Percentiles rank a stretch among this genome's conserved stretches.
Evolutionary conservation across 2,329 filamentous ascomycete species (phyloP).

Genomic region (Zymoseptoria pseudotritici): DNA sequence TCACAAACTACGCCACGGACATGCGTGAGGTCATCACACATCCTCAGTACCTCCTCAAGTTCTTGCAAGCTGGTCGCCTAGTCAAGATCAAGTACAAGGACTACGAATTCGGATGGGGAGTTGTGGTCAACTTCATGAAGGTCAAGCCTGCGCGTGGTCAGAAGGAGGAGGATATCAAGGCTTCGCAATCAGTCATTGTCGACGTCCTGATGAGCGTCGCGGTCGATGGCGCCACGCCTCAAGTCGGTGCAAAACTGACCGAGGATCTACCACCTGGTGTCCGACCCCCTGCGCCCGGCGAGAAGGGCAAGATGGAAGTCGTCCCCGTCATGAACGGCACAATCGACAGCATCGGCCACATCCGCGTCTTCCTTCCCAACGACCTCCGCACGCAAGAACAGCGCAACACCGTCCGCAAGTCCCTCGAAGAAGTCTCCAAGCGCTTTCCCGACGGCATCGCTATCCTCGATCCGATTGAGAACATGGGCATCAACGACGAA

Average conservation of each 20-base stretch:
- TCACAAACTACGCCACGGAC: conserved; percentile 76
- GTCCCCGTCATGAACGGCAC: conserved; percentile 82
- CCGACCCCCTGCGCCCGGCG: conserved; percentile 52
- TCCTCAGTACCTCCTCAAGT: conserved; percentile 76
- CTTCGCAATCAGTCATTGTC: conserved; percentile 72
- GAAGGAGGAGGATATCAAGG: conserved; percentile 57
- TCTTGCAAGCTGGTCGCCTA: conserved; percentile 78
- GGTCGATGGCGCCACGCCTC: conserved; percentile 45
- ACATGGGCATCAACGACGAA: conserved; percentile 91
- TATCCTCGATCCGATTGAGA: conserved; percentile 84
- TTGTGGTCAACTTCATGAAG: conserved; percentile 70
- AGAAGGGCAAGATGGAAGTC: conserved; percentile 67
- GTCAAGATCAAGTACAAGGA: conserved; percentile 75
- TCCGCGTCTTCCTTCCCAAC: conserved; percentile 74
- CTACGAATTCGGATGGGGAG: conserved; percentile 89
- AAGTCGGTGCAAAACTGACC: conserved; percentile 20
- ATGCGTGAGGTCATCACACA: conserved; percentile 90
- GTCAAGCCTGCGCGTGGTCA: conserved; percentile 52
- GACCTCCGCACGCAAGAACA: conserved; percentile 64
- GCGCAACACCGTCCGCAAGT: conserved; percentile 59
- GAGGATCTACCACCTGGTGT: conserved; percentile 57
- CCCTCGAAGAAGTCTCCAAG: conserved; percentile 69
- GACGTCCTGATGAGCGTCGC: conserved; percentile 69
- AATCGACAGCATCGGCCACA: conserved; percentile 74
- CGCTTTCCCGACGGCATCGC: conserved; percentile 91